A percentile compares a stretch with the other conserved stretches of the same genome.
Evolutionary conservation across 495 filamentous ascomycete species (phyloP).

Genomic region (Amphirosellinia nigrospora): DNA sequence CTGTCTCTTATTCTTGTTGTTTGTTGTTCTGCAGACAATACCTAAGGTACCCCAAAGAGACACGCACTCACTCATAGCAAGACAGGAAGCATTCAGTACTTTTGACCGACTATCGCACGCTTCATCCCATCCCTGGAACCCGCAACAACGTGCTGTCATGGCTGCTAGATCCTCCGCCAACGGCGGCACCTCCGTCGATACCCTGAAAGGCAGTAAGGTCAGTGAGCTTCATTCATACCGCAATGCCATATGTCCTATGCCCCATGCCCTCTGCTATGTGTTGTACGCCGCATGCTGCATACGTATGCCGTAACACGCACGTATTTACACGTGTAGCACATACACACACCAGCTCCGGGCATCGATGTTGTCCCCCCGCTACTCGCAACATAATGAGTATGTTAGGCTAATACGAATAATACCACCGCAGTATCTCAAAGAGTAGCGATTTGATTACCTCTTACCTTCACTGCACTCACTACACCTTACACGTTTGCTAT

Average conservation of each 20-base stretch:
- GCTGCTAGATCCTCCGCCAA: constrained; percentile 30
- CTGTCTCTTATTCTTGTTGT: not conserved
- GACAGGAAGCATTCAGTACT: not conserved
- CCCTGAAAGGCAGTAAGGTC: constrained; percentile 56
- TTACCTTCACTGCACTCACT: not conserved
- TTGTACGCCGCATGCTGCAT: not conserved
- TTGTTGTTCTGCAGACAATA: not conserved
- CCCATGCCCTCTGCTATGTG: not conserved
- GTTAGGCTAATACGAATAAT: constrained; percentile 39
- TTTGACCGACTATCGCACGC: constrained; percentile 18
- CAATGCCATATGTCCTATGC: not conserved
- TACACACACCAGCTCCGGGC: not conserved
- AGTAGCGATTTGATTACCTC: constrained; percentile 21
- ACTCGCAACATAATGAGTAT: constrained; percentile 14
- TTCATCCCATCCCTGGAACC: not conserved
- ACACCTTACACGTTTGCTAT: not conserved
- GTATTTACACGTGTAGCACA: not conserved
- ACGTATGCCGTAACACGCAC: not conserved
- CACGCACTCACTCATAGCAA: not conserved
- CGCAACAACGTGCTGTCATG: constrained; percentile 12
- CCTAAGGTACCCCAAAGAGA: not conserved
- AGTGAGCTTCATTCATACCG: constrained; percentile 30
- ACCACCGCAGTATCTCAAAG: constrained; percentile 37
- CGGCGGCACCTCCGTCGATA: constrained; percentile 38
- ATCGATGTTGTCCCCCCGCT: not conserved